Evolutionary conservation across 305 asterid genomes (phyloP).

Genomic region (Solanum hybrid): DNA sequence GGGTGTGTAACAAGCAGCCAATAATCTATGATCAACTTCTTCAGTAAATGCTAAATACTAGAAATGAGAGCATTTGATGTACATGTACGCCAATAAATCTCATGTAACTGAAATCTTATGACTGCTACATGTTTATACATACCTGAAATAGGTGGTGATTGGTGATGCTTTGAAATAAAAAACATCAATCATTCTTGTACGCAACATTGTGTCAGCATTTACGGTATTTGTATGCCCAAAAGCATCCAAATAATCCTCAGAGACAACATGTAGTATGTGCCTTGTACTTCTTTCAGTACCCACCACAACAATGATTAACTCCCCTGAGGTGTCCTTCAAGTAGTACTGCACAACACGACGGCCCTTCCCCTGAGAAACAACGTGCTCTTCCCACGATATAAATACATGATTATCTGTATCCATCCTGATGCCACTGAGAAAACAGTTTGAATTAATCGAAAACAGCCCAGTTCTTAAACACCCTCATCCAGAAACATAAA

Average conservation of each 20-base stretch:
- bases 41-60: not conserved
- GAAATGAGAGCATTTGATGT: not conserved
- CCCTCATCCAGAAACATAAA: not conserved
- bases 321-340: slow-evolving; percentile 19
- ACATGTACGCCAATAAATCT: not conserved
- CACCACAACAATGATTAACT: not conserved
- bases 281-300: slow-evolving; percentile 5
- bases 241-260: slow-evolving; percentile 21
- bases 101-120: not conserved
- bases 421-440: not conserved
- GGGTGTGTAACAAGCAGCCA: not conserved
- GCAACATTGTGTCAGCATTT: slow-evolving; percentile 6
- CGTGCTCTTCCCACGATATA: slow-evolving; percentile 24
- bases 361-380: slow-evolving; percentile 3
- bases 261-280: slow-evolving; percentile 27
- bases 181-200: too few relatives aligned
- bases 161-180: not conserved
- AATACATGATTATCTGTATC: not conserved
- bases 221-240: slow-evolving; percentile 13
- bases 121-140: not conserved
- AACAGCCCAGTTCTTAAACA: not conserved
- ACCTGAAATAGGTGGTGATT: not conserved
- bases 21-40: not conserved
- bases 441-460: too few relatives aligned
- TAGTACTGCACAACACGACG: slow-evolving; percentile 30